Percentiles rank a stretch among this genome's conserved stretches.
phyloP scores from a whole-genome alignment of 495 filamentous ascomycete species.

The Penicillium ucsense region DNA sequence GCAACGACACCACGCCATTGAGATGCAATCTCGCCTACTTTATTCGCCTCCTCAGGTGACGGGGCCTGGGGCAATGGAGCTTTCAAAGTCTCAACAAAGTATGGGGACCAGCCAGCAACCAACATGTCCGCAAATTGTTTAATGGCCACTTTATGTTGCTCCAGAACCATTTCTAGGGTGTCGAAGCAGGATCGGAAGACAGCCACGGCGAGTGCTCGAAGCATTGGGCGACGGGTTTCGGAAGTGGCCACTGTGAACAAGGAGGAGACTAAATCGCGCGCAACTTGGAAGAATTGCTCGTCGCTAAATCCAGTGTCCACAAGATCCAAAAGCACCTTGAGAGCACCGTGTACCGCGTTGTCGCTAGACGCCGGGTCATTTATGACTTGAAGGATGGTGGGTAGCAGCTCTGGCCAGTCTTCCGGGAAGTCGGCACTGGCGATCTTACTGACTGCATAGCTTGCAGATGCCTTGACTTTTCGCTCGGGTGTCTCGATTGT shows the following conservation, averaged over 20 bases:
- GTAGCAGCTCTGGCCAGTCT: conserved; percentile 80
- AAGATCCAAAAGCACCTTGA: conserved; percentile 79
- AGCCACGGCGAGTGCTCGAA: conserved; percentile 74
- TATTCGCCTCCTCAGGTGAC: conserved; percentile 44
- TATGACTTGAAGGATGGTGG: conserved; percentile 68
- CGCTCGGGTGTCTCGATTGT: conserved; percentile 57
- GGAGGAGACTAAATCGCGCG: conserved; percentile 69
- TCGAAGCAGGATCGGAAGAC: conserved; percentile 89
- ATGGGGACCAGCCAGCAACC: conserved; percentile 73
- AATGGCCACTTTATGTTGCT: conserved; percentile 75
- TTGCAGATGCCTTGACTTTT: conserved; percentile 77
- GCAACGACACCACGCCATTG: conserved; percentile 71
- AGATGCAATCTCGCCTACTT: conserved; percentile 34
- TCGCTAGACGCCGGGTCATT: conserved; percentile 53
- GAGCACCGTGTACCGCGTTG: conserved; percentile 73
- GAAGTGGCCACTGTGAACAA: conserved; percentile 76
- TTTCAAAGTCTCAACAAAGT: conserved; percentile 68
- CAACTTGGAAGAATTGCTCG: conserved; percentile 84
- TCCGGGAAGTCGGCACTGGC: conserved; percentile 89
- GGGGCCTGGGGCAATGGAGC: conserved; percentile 56
- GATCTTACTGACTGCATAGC: conserved; percentile 92
- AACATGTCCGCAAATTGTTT: conserved; percentile 82
- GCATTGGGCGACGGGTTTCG: conserved; percentile 56
- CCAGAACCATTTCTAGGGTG: conserved; percentile 89
- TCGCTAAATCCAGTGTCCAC: conserved; percentile 90